A percentile compares a stretch with the other conserved stretches of the same genome.
phyloP scores from a whole-genome alignment of 1,284 basidiomycete genomes.

The Fomitopsis palustris region DNA sequence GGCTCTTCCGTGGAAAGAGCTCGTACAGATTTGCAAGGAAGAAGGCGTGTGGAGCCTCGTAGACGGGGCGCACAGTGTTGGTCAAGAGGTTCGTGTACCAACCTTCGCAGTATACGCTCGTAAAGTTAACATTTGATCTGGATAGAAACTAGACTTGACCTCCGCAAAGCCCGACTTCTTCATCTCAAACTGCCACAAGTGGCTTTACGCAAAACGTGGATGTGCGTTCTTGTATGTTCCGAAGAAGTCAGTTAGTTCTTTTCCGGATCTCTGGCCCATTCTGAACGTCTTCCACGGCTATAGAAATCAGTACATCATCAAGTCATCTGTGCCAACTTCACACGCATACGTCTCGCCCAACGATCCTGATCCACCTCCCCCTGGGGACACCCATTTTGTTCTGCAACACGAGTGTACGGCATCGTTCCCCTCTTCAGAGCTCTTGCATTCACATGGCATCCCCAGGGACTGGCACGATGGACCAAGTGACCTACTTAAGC shows the following conservation, averaged over 20 bases:
- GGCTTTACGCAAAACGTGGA: slow-evolving; percentile 73
- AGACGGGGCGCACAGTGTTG: slow-evolving; percentile 85
- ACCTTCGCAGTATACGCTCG: not conserved
- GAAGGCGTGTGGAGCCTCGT: slow-evolving; percentile 69
- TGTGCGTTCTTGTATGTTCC: slow-evolving; percentile 79
- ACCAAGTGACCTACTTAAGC: slow-evolving; percentile 52
- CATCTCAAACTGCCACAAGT: slow-evolving; percentile 84
- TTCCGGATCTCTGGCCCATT: not conserved
- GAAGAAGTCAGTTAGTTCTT: slow-evolving; percentile 44
- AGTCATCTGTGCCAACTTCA: slow-evolving; percentile 74
- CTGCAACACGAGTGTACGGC: slow-evolving; percentile 57
- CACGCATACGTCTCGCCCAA: slow-evolving; percentile 47
- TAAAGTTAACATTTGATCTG: not conserved
- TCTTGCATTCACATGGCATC: not conserved
- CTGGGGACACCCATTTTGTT: slow-evolving; percentile 42
- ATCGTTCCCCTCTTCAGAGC: not conserved
- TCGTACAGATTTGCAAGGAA: slow-evolving; percentile 68
- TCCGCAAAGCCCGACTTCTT: slow-evolving; percentile 73
- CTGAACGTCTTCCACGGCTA: not conserved
- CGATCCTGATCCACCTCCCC: slow-evolving; percentile 17
- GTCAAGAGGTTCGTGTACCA: slow-evolving; percentile 31
- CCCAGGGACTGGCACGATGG: slow-evolving; percentile 70
- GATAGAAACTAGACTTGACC: slow-evolving; percentile 54
- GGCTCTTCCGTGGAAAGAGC: slow-evolving; percentile 75
- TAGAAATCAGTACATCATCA: slow-evolving; percentile 79